Percentiles rank a stretch among this genome's conserved stretches.
These are phyloP conservation scores for Gaultheria prostrata DNA, from an alignment of 148 eudicot genomes.

Conservation along the genomic window DNA sequence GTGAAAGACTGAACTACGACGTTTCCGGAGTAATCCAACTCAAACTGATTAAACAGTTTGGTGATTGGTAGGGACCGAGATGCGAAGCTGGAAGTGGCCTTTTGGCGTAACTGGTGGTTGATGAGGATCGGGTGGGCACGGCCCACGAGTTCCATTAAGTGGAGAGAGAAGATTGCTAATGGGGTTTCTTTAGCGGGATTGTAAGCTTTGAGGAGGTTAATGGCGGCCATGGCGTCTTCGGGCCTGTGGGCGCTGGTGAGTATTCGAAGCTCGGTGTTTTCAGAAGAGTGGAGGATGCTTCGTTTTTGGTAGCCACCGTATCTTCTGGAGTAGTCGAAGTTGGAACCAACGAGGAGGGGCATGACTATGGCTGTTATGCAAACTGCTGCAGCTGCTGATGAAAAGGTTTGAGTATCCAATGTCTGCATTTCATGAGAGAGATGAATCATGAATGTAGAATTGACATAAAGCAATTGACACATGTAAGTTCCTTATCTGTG, in stretches of 20 bases:
- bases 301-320: constrained; percentile 9
- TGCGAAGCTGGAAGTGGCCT: constrained; percentile 16
- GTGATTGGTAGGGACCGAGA: constrained; percentile 24
- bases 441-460: background rate
- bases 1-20: constrained; percentile 29
- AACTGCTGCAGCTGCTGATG: background rate
- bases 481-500: too few species aligned
- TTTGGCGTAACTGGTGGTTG: constrained; percentile 32
- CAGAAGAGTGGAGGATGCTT: background rate
- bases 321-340: constrained; percentile 4
- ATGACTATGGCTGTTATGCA: background rate
- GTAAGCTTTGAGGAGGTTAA: constrained; percentile 24
- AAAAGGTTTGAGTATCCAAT: background rate
- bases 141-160: constrained; percentile 33
- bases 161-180: constrained; percentile 20
- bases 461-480: background rate
- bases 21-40: constrained; percentile 11
- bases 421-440: constrained; percentile 3
- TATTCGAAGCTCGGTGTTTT: constrained; percentile 17
- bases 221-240: constrained; percentile 28
- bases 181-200: constrained; percentile 27
- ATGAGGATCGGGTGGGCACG: constrained; percentile 33
- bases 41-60: constrained; percentile 18
- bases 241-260: constrained; percentile 24
- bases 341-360: background rate